These are phyloP conservation scores for Xanthoconium stramineum DNA, from an alignment of 768 basidiomycete genomes.

Conservation along the genomic window DNA sequence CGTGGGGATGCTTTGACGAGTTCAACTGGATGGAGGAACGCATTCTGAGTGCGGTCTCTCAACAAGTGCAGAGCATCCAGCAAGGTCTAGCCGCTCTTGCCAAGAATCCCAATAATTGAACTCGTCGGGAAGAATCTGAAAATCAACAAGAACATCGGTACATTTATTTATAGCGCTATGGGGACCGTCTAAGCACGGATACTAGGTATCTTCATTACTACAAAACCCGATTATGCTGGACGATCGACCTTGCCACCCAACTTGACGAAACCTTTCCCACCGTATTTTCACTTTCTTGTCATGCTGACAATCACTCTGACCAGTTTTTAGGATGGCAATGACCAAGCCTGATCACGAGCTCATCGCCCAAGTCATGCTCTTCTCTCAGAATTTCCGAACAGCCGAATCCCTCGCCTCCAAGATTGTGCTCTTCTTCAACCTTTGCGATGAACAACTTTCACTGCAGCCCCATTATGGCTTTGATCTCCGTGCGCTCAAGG, in stretches of 20 bases:
- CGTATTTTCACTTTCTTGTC: constrained; percentile 48
- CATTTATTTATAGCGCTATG: constrained; percentile 3
- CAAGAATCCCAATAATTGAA: constrained; percentile 88
- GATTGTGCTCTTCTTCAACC: constrained; percentile 98
- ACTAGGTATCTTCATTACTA: constrained; percentile 95
- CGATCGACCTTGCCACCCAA: constrained; percentile 89
- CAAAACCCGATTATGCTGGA: constrained; percentile 98
- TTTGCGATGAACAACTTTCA: constrained; percentile 95
- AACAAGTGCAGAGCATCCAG: constrained; percentile 98
- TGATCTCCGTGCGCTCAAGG: constrained; percentile 94
- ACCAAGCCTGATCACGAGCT: constrained; percentile 96
- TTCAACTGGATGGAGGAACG: constrained; percentile 98
- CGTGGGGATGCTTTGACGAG: constrained; percentile 98
- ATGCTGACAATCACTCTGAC: constrained; percentile 6
- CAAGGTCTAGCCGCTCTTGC: constrained; percentile 82
- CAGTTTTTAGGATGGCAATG: constrained; percentile 85
- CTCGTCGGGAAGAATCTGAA: constrained; percentile 91
- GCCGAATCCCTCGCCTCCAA: constrained; percentile 97
- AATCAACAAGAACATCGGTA: constrained; percentile 92
- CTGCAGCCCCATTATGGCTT: constrained; percentile 99
- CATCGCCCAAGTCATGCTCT: constrained; percentile 98
- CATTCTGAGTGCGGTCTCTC: constrained; percentile 95
- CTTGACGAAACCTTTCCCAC: constrained; percentile 88
- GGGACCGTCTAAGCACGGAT: constrained; percentile 8
- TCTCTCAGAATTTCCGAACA: constrained; percentile 98